These are phyloP conservation scores for Blastobotrys capitulatus DNA, from an alignment of 1,139 yeast genomes.

Conservation along the genomic window DNA sequence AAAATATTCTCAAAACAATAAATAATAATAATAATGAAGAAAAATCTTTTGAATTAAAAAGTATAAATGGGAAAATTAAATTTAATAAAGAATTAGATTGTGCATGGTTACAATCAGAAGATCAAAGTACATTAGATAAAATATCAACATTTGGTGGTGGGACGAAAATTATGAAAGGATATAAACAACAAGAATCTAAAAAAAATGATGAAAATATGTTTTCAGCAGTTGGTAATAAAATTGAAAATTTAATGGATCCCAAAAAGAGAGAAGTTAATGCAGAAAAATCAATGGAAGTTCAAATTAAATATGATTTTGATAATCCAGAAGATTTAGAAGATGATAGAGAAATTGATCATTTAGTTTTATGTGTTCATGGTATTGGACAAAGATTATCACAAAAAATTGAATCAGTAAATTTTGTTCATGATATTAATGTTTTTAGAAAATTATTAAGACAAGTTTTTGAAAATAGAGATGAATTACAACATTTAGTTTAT, in stretches of 20 bases:
- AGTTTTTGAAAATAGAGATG: slow-evolving; percentile 46
- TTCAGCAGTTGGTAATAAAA: slow-evolving; percentile 3
- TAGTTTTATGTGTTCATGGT: slow-evolving; percentile 82
- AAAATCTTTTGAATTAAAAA: slow-evolving; percentile 3
- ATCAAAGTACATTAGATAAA: slow-evolving; percentile 2
- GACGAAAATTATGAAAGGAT: slow-evolving; percentile 20
- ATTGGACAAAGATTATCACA: slow-evolving; percentile 81
- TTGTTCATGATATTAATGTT: slow-evolving; percentile 73
- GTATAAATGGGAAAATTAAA: slow-evolving; percentile 8
- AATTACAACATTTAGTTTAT: slow-evolving; percentile 27
- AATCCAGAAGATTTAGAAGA: slow-evolving; percentile 11
- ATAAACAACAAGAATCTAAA: slow-evolving; percentile 10
- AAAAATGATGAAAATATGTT: neutral
- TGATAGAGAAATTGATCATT: slow-evolving; percentile 61
- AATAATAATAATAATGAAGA: slow-evolving; percentile 6
- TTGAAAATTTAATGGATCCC: slow-evolving; percentile 6
- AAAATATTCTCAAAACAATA: slow-evolving; percentile 28
- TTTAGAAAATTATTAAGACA: slow-evolving; percentile 59
- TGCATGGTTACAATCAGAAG: slow-evolving; percentile 13
- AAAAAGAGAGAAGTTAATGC: slow-evolving; percentile 1
- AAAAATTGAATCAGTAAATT: slow-evolving; percentile 71
- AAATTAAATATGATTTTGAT: slow-evolving; percentile 28
- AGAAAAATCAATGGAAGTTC: slow-evolving; percentile 19
- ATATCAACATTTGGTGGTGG: slow-evolving; percentile 7
- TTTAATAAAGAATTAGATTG: slow-evolving; percentile 11